phyloP scores from a whole-genome alignment of 2,329 filamentous ascomycete genomes.

The Dactylellina haptotyla region DNA sequence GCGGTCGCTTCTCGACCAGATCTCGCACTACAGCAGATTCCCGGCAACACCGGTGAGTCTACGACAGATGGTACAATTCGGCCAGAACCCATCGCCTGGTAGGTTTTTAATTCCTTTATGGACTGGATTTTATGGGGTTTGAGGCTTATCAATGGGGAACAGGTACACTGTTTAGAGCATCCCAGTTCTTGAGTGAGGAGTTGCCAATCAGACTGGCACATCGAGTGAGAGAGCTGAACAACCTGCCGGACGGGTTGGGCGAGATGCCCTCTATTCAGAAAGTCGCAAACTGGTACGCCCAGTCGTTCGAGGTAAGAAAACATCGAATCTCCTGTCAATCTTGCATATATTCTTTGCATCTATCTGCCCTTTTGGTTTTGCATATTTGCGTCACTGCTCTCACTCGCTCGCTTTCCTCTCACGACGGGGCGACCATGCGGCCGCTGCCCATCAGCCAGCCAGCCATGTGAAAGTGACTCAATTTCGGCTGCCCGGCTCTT shows the following conservation, averaged over 20 bases:
- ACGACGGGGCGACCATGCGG: slow-evolving; percentile 6
- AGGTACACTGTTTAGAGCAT: slow-evolving; percentile 97
- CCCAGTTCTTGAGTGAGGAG: slow-evolving; percentile 98
- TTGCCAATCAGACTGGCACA: slow-evolving; percentile 95
- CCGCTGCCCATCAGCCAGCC: not conserved
- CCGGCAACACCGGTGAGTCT: slow-evolving; percentile 95
- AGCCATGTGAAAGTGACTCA: slow-evolving; percentile 55
- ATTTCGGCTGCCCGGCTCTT: slow-evolving; percentile 46
- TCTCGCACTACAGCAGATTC: slow-evolving; percentile 96
- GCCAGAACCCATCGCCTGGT: slow-evolving; percentile 91
- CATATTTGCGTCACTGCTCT: slow-evolving; percentile 3
- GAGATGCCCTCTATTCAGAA: slow-evolving; percentile 97
- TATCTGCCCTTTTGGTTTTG: not conserved
- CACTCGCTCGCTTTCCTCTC: slow-evolving; percentile 4
- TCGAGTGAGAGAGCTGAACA: slow-evolving; percentile 91
- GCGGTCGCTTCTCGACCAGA: slow-evolving; percentile 92
- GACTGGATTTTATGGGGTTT: not conserved
- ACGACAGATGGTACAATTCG: slow-evolving; percentile 99
- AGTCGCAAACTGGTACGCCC: slow-evolving; percentile 98
- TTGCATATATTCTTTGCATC: slow-evolving; percentile 5
- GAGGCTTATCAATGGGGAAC: slow-evolving; percentile 36
- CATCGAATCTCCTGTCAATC: slow-evolving; percentile 28
- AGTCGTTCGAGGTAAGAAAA: slow-evolving; percentile 91
- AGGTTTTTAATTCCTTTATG: slow-evolving; percentile 59
- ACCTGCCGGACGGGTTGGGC: slow-evolving; percentile 92